These are phyloP conservation scores for Austroboletus sp. DNA, from an alignment of 1,284 basidiomycete genomes.

Conservation along the genomic window DNA sequence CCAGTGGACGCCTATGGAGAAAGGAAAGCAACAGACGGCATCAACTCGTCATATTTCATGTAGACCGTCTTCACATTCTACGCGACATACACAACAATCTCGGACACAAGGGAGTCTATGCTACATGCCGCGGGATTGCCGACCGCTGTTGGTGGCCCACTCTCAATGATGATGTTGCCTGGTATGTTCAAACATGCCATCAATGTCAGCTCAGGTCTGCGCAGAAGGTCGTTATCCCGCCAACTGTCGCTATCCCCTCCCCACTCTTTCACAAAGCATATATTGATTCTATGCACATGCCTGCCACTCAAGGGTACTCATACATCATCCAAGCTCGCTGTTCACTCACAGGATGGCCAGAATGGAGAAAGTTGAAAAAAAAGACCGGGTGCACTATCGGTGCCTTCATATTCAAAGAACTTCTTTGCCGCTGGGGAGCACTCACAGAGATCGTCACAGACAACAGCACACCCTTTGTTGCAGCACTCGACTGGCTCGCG, in stretches of 20 bases:
- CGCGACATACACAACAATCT: background rate
- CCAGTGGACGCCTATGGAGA: background rate
- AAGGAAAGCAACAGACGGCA: background rate
- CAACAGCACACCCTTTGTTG: no score
- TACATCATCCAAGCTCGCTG: conserved; percentile 5
- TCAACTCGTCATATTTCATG: background rate
- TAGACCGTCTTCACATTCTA: background rate
- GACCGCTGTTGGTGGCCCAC: conserved; percentile 4
- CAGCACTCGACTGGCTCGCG: no score
- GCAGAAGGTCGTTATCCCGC: background rate
- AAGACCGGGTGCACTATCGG: conserved; percentile 2
- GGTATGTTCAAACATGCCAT: conserved; percentile 5
- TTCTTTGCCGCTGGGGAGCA: conserved; percentile 1
- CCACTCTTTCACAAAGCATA: conserved; percentile 9
- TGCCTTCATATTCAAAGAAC: conserved; percentile 1
- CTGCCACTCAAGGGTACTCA: accelerated
- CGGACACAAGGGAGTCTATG: background rate
- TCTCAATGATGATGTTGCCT: background rate
- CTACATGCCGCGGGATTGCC: background rate
- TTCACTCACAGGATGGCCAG: background rate
- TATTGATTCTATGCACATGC: conserved; percentile 3
- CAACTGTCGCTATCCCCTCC: conserved; percentile 12
- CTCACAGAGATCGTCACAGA: conserved; percentile 10
- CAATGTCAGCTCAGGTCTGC: background rate
- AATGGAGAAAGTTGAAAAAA: conserved; percentile 11